Evolutionary conservation across 1,284 basidiomycete genomes (phyloP).

Genomic region (Trichosporon ovoides): DNA sequence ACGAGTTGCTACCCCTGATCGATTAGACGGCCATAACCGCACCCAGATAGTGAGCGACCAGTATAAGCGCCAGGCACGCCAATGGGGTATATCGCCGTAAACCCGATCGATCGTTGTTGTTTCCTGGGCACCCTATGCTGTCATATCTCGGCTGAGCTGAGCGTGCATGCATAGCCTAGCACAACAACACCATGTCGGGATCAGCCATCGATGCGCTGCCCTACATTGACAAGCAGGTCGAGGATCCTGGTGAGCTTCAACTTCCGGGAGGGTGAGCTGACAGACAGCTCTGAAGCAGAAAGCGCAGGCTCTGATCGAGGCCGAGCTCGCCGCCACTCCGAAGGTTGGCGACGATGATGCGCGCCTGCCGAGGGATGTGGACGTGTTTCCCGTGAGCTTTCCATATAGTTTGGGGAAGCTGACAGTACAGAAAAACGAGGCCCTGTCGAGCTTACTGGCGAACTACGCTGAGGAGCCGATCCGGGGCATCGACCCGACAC

Average conservation of each 20-base stretch:
- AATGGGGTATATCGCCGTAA: constrained; percentile 10
- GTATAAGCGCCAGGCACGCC: constrained; percentile 6
- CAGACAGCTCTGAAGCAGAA: constrained; percentile 33
- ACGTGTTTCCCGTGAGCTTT: constrained; percentile 45
- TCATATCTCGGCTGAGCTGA: constrained; percentile 2
- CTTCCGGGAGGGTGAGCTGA: neutral
- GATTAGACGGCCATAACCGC: neutral
- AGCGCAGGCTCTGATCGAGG: constrained; percentile 44
- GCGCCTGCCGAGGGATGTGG: constrained; percentile 62
- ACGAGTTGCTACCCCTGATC: neutral
- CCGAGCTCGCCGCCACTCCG: constrained; percentile 39
- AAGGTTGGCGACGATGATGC: constrained; percentile 55
- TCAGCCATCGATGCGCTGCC: constrained; percentile 71
- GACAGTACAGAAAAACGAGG: constrained; percentile 31
- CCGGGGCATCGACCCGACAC: constrained; percentile 66
- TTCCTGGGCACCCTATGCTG: neutral
- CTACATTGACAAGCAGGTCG: constrained; percentile 90
- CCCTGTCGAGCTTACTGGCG: constrained; percentile 62
- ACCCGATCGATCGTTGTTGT: constrained; percentile 4
- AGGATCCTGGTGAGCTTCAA: constrained; percentile 62
- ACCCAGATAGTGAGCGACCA: neutral
- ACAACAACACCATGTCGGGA: constrained; percentile 28
- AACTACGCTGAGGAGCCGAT: constrained; percentile 57
- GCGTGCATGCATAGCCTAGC: constrained; percentile 5
- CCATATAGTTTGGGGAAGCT: neutral